Percentiles rank a stretch among this genome's conserved stretches.
Evolutionary conservation across 2,329 filamentous ascomycete species (phyloP).

Genomic region (Microdochium trichocladiopsis): DNA sequence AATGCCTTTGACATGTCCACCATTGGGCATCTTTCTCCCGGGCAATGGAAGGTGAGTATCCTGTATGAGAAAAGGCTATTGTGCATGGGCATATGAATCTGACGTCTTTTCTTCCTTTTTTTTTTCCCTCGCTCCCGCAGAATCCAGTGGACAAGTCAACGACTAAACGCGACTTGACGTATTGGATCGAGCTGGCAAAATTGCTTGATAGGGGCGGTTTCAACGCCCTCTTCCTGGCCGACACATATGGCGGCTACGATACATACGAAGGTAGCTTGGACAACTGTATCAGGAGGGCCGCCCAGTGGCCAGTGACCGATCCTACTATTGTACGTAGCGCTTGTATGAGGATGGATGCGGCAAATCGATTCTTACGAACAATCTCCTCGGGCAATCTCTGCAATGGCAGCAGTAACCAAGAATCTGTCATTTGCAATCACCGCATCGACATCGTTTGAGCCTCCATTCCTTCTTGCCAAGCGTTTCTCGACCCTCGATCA

Average conservation of each 20-base stretch:
- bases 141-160: slow-evolving; percentile 55
- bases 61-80: too few species aligned
- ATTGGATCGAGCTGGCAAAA: slow-evolving; percentile 59
- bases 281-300: slow-evolving; percentile 52
- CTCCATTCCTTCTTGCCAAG: slow-evolving; percentile 54
- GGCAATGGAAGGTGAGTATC: slow-evolving; percentile 59
- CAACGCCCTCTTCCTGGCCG: slow-evolving; percentile 59
- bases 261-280: slow-evolving; percentile 54
- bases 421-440: slow-evolving; percentile 57
- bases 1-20: slow-evolving; percentile 64
- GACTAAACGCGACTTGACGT: slow-evolving; percentile 51
- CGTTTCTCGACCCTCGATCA: slow-evolving; percentile 57
- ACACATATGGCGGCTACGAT: slow-evolving; percentile 58
- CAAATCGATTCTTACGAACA: too few species aligned
- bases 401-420: slow-evolving; percentile 62
- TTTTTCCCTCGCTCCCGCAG: too few species aligned
- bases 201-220: slow-evolving; percentile 54
- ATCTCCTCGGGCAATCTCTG: slow-evolving; percentile 57
- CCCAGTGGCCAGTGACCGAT: slow-evolving; percentile 60
- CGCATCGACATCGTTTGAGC: slow-evolving; percentile 55
- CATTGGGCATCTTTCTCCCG: slow-evolving; percentile 56
- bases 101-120: too few species aligned
- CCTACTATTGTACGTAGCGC: slow-evolving; percentile 53
- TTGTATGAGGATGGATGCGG: too few species aligned
- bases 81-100: too few species aligned